These are phyloP conservation scores for Diaporthe citri DNA, from an alignment of 2,329 filamentous ascomycete genomes.

Conservation along the genomic window DNA sequence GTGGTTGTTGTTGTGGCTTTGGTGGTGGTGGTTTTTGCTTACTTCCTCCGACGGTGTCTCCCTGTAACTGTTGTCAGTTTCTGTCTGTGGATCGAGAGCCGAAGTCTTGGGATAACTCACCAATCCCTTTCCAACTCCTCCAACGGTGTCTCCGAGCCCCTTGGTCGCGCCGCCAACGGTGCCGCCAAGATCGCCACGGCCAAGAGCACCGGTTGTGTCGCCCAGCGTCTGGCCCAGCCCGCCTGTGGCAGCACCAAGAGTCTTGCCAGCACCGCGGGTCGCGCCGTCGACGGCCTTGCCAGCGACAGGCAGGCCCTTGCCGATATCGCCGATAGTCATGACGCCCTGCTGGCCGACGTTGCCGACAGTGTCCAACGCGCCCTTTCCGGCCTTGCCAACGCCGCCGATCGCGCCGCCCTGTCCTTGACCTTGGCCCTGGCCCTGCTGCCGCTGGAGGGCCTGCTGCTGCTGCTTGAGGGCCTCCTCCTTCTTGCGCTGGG, in stretches of 20 bases:
- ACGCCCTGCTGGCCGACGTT: conserved; percentile 33
- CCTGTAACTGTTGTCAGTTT: conserved; percentile 4
- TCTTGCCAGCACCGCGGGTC: conserved; percentile 35
- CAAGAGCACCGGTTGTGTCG: conserved; percentile 38
- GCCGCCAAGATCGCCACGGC: conserved; percentile 35
- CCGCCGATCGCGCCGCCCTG: conserved; percentile 6
- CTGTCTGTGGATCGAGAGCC: background rate
- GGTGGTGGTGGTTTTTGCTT: conserved; percentile 25
- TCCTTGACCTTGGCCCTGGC: conserved; percentile 8
- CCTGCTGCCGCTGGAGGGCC: conserved; percentile 17
- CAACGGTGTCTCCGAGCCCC: conserved; percentile 37
- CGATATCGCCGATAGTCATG: conserved; percentile 34
- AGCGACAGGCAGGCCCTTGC: conserved; percentile 35
- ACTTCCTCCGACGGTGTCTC: conserved; percentile 39
- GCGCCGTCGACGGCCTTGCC: conserved; percentile 37
- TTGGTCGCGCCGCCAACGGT: conserved; percentile 32
- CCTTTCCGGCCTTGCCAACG: conserved; percentile 28
- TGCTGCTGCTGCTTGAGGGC: conserved; percentile 20
- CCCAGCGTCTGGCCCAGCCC: conserved; percentile 35
- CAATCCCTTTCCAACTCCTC: conserved; percentile 38
- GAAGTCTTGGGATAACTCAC: background rate
- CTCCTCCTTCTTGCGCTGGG: conserved; percentile 35
- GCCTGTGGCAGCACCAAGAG: conserved; percentile 33
- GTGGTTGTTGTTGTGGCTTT: background rate
- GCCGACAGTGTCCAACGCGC: conserved; percentile 26